Evolutionary conservation across 2,329 filamentous ascomycete genomes (phyloP).

Genomic region (Aspergillus awamori): DNA sequence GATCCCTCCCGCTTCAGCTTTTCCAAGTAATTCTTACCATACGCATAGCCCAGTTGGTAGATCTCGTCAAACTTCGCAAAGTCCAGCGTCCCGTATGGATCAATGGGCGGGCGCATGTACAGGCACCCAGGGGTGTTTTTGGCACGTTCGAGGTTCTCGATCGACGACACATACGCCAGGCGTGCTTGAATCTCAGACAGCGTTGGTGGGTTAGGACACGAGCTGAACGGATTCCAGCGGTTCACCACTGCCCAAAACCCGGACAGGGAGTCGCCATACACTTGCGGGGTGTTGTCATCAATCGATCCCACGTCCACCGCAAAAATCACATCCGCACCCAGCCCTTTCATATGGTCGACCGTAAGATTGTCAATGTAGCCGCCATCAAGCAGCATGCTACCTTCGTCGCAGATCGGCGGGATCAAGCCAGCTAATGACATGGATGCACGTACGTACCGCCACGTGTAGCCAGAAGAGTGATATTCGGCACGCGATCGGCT

Average conservation of each 20-base stretch:
- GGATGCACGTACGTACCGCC: conserved; percentile 93
- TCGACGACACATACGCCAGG: conserved; percentile 90
- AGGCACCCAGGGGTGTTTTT: conserved; percentile 89
- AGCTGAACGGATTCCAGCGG: conserved; percentile 94
- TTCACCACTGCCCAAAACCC: conserved; percentile 95
- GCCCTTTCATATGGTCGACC: conserved; percentile 92
- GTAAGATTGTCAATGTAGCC: conserved; percentile 98
- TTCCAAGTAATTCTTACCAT: conserved; percentile 77
- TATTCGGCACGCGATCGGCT: conserved; percentile 89
- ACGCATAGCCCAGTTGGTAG: conserved; percentile 84
- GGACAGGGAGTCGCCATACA: conserved; percentile 90
- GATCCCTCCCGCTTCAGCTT: conserved; percentile 77
- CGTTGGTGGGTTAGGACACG: conserved; percentile 87
- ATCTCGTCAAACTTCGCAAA: conserved; percentile 99
- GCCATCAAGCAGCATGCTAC: conserved; percentile 93
- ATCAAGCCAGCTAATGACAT: conserved; percentile 95
- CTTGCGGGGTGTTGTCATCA: conserved; percentile 88
- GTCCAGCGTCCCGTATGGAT: conserved; percentile 89
- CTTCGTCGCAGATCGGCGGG: conserved; percentile 93
- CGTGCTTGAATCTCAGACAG: conserved; percentile 94
- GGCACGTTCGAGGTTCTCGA: conserved; percentile 90
- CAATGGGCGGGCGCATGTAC: conserved; percentile 95
- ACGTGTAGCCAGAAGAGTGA: conserved; percentile 94
- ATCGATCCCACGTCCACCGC: conserved; percentile 91
- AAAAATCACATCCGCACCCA: conserved; percentile 92